Percentiles rank a stretch among this genome's conserved stretches.
Evolutionary conservation across 2,329 filamentous ascomycete genomes (phyloP).

Genomic region (Neonectria magnoliae): DNA sequence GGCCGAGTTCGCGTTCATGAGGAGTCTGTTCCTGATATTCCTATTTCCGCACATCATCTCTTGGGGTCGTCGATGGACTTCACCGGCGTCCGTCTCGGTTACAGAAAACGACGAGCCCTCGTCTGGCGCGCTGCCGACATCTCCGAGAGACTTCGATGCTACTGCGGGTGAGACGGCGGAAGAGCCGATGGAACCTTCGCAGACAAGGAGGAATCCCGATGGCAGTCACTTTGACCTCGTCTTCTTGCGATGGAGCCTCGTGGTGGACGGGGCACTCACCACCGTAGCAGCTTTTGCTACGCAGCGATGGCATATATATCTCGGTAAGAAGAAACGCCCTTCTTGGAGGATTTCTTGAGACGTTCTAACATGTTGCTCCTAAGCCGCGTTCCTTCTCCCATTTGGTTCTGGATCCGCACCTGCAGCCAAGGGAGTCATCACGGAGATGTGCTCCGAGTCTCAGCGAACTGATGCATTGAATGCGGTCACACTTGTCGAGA

Average conservation of each 20-base stretch:
- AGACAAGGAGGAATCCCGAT: slow-evolving; percentile 51
- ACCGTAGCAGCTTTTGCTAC: slow-evolving; percentile 70
- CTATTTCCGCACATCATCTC: slow-evolving; percentile 64
- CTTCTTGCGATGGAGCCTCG: slow-evolving; percentile 72
- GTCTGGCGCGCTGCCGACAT: slow-evolving; percentile 44
- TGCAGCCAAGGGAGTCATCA: slow-evolving; percentile 77
- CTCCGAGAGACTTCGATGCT: slow-evolving; percentile 54
- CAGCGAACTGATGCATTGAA: slow-evolving; percentile 74
- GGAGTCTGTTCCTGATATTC: slow-evolving; percentile 64
- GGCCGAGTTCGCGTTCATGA: slow-evolving; percentile 64
- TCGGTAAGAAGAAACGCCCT: slow-evolving; percentile 52
- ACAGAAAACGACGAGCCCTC: slow-evolving; percentile 22
- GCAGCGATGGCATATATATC: slow-evolving; percentile 73
- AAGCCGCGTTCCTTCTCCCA: slow-evolving; percentile 70
- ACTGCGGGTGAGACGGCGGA: slow-evolving; percentile 53
- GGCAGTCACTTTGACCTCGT: slow-evolving; percentile 72
- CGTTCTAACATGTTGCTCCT: neutral
- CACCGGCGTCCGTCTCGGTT: neutral
- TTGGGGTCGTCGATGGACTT: slow-evolving; percentile 48
- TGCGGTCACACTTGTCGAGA: slow-evolving; percentile 76
- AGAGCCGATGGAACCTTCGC: slow-evolving; percentile 53
- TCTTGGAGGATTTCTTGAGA: neutral
- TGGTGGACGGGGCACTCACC: slow-evolving; percentile 73
- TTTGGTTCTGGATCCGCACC: slow-evolving; percentile 76
- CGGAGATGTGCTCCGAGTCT: slow-evolving; percentile 72